phyloP scores from a whole-genome alignment of 2,329 filamentous ascomycete species.

The Phaeosphaeriaceae sp. region DNA sequence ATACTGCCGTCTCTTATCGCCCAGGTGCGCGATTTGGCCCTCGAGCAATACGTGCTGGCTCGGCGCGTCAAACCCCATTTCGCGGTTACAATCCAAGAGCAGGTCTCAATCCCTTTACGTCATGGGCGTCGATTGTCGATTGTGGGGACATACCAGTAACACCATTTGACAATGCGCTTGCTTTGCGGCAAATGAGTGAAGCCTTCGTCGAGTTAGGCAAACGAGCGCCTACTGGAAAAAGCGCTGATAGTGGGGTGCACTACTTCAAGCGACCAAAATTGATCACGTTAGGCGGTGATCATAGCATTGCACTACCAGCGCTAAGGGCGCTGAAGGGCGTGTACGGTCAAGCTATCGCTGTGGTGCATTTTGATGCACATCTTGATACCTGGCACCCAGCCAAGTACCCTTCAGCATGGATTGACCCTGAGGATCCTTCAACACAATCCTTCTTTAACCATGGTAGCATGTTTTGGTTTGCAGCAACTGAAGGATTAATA shows the following conservation, averaged over 20 bases:
- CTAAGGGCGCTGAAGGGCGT: slow-evolving; percentile 56
- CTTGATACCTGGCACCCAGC: slow-evolving; percentile 85
- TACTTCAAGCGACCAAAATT: slow-evolving; percentile 56
- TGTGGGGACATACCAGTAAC: slow-evolving; percentile 90
- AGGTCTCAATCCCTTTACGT: slow-evolving; percentile 80
- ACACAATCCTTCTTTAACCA: slow-evolving; percentile 81
- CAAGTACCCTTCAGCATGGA: slow-evolving; percentile 81
- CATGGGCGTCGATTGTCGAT: slow-evolving; percentile 80
- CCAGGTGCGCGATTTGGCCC: slow-evolving; percentile 75
- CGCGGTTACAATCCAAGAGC: slow-evolving; percentile 84
- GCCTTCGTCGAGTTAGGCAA: slow-evolving; percentile 74
- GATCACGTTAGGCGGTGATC: slow-evolving; percentile 57
- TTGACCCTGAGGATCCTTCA: slow-evolving; percentile 55
- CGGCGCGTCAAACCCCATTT: slow-evolving; percentile 78
- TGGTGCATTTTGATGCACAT: slow-evolving; percentile 65
- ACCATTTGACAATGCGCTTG: slow-evolving; percentile 84
- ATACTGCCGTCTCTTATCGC: slow-evolving; percentile 56
- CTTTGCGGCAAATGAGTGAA: slow-evolving; percentile 81
- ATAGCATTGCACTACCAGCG: slow-evolving; percentile 59
- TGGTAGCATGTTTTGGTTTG: slow-evolving; percentile 91
- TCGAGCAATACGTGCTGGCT: slow-evolving; percentile 83
- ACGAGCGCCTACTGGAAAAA: slow-evolving; percentile 47
- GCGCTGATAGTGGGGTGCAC: slow-evolving; percentile 44
- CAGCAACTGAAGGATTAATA: slow-evolving; percentile 79
- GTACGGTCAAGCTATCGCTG: slow-evolving; percentile 54